Evolutionary conservation across 192 early-diverging fungal species (phyloP), one percentile per base, ranked within the genome.

Genomic region (Rhizoclosmatium sp.): DNA sequence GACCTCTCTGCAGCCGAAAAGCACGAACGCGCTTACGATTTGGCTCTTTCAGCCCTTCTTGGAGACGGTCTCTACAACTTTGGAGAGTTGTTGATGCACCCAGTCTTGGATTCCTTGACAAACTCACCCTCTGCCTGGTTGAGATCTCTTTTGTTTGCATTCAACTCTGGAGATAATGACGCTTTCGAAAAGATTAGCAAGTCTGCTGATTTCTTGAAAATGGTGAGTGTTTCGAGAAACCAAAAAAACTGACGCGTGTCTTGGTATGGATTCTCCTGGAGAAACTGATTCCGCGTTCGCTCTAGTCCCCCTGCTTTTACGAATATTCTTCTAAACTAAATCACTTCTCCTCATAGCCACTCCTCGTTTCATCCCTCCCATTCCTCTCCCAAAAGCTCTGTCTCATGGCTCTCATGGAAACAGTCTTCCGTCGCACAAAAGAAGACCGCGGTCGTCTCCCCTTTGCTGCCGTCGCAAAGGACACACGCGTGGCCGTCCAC

Each of bases 51-150:
- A 3, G 98, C 97, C 2, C 80, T 99, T 54, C 87, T 99, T 4
- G 97, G 97, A 31, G 96, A 98, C 65, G 95, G 91, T 19, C 93
- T 99, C 56, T 99, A 99, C 87, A 99, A 99, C 87, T 99, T 99
- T 93, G 98, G 98, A 60, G 96, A 98, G 80, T 85, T 99, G 95
- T 83, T 95, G 59, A 93, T 95, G 92, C 95, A 96, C 76, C 94
- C 92, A 41, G 93, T 97, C 65, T 85, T 96, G 74, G 93, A 96
- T 72, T 85, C 90, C 4, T 82, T 95, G 59, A 88, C 87, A 71
- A 90, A 88, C 48, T 95, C 95, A 2, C 85, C 91, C 69, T 90
- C 93, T 65, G 94, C 93, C 68, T 99, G 96, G 95, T 88, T 99
- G 65, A 83, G 92, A 23, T 84, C 90, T 23, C 76, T 99, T 40